Base-by-base conservation (phyloP, 768 basidiomycete species). In the Mycena vitilis region DNA sequence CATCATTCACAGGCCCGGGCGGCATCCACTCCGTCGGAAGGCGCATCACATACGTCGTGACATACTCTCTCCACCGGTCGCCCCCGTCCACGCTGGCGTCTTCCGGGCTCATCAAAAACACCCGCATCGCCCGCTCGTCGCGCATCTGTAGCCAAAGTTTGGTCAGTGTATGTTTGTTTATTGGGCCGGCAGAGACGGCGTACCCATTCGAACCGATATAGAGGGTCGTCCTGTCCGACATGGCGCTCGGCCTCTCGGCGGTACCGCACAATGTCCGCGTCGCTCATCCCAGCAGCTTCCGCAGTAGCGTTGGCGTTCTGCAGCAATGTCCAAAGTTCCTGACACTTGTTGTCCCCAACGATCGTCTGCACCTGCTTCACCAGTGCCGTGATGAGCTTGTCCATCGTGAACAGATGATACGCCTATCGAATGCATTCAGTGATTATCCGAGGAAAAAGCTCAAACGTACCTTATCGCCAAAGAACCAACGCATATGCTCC, bases 331-430 rank as follows among this genome's bases (percentile, higher is more conserved):
- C 93, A 91, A 38, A 98, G 81, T 74, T 97, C 96, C 76, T 94
- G 94, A 65, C 92, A 94, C 77, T 92, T 94, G 81, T 87, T 84
- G 77, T 99, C 97, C 38, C 88, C 87, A 55, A 94, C 78, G 58
- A 97, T 89, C 3, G 91, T 93, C 77, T 98, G 96, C 25, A 95
- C 94, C 86, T 98, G 95, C 82, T 98, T 98, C 78, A 98, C 87
- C 59, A 98, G 87, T 23, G 91, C 91, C 15, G 88, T 90, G 64
- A 99, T 90, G 53, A 98, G 81, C 79, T 96, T 95, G 84, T 99
- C 98, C 74, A 99, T 77, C 2, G 98, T 98, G 79, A 97, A 99
- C 71, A 97, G 80, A 61, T 91, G 87, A 81, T 95, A 98, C 5
- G 95, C 96, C 90, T 96, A 83, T 71, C 73, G 84, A 80, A 78